Conservation (phyloP, 2,329 filamentous ascomycete genomes). For the Fusarium udum region DNA sequence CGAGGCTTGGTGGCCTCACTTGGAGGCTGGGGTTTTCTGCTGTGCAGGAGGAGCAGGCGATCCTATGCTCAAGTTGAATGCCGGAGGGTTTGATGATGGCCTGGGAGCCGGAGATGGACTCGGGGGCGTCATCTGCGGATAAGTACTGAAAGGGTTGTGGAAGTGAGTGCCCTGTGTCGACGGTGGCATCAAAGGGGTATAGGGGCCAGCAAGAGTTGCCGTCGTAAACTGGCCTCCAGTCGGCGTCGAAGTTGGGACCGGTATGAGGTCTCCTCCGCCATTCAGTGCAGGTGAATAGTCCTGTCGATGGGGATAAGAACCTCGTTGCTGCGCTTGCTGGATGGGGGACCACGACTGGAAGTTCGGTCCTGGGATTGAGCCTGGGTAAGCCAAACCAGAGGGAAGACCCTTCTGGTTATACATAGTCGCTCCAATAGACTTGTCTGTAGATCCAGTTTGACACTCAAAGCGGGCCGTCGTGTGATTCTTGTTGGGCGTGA, state of each 20-base stretch:
- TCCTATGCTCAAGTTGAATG: neutral
- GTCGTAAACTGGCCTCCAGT: neutral
- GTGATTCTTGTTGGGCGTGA: neutral
- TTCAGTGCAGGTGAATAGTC: neutral
- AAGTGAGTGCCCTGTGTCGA: neutral
- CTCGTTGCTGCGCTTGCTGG: neutral
- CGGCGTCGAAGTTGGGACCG: neutral
- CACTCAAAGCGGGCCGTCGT: constrained; percentile 20
- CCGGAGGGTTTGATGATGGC: neutral
- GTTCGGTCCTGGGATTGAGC: neutral
- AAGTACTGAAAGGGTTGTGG: neutral
- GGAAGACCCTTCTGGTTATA: neutral
- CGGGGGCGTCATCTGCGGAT: constrained; percentile 25
- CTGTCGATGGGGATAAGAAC: neutral
- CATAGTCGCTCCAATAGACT: constrained; percentile 16
- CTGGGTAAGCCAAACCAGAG: neutral
- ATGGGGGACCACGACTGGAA: neutral
- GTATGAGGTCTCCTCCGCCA: neutral
- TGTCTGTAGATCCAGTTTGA: constrained; percentile 19
- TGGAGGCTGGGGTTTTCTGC: neutral
- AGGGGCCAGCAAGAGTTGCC: neutral
- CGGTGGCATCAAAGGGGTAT: neutral
- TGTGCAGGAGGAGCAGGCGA: neutral
- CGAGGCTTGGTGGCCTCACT: neutral
- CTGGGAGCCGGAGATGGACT: constrained; percentile 37